phyloP scores from a whole-genome alignment of 495 filamentous ascomycete genomes.

The Podospora tetraspora region DNA sequence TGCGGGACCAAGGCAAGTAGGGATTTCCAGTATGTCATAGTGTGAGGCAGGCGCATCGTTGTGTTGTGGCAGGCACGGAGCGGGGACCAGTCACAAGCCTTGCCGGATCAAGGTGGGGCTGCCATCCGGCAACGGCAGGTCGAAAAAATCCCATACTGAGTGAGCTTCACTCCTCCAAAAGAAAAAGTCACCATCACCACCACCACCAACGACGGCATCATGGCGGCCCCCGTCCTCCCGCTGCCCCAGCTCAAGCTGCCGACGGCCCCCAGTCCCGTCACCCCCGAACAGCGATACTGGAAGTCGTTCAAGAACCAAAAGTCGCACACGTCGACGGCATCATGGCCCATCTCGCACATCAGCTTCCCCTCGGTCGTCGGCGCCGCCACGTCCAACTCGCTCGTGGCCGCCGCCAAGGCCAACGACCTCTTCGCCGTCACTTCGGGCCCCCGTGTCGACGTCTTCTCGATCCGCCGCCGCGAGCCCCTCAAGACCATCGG shows the following conservation, averaged over 20 bases:
- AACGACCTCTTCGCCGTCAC: slow-evolving; percentile 88
- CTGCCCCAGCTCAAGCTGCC: slow-evolving; percentile 81
- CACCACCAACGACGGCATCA: slow-evolving; percentile 34
- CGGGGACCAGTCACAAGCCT: not conserved
- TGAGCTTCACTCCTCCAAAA: not conserved
- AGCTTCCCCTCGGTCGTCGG: slow-evolving; percentile 55
- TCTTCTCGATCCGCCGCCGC: slow-evolving; percentile 83
- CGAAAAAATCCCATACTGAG: not conserved
- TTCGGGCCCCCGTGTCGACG: slow-evolving; percentile 81
- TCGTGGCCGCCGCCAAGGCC: slow-evolving; percentile 37
- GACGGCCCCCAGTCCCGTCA: slow-evolving; percentile 61
- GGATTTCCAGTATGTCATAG: too few species aligned
- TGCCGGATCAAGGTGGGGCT: not conserved
- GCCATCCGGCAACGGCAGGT: not conserved
- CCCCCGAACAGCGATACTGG: slow-evolving; percentile 91
- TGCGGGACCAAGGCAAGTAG: too few species aligned
- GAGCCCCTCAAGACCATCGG: slow-evolving; percentile 88
- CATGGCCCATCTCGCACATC: slow-evolving; percentile 81
- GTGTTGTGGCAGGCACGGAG: not conserved
- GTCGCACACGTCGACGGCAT: slow-evolving; percentile 76
- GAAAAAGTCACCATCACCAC: slow-evolving; percentile 3
- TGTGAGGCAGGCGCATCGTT: too few species aligned
- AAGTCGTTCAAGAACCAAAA: slow-evolving; percentile 83
- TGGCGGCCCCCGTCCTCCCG: slow-evolving; percentile 85
- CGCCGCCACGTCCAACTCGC: slow-evolving; percentile 42